Conservation (phyloP, 2,329 filamentous ascomycete species). For the Aureobasidium uvarum region DNA sequence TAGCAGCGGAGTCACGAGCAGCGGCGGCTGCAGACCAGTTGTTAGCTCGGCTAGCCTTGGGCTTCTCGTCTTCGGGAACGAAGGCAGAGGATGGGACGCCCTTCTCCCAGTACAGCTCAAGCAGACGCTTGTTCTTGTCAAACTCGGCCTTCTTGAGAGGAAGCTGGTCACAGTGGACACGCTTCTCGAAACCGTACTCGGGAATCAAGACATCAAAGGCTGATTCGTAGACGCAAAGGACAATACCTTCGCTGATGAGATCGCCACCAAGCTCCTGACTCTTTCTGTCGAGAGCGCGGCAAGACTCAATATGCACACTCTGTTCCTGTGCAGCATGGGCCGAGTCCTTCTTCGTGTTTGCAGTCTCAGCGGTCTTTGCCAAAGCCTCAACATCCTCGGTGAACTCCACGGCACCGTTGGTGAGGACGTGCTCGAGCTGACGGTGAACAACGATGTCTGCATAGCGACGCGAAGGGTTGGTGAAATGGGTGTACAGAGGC, state of each 20-base stretch:
- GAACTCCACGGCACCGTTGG: conserved; percentile 75
- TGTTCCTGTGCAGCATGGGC: conserved; percentile 97
- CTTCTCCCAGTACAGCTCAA: conserved; percentile 99
- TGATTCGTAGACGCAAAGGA: conserved; percentile 96
- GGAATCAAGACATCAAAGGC: conserved; percentile 98
- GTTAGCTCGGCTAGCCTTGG: conserved; percentile 70
- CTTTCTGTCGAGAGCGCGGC: conserved; percentile 91
- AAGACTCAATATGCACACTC: conserved; percentile 97
- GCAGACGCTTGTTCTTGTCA: conserved; percentile 88
- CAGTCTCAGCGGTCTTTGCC: conserved; percentile 88
- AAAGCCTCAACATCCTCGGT: conserved; percentile 83
- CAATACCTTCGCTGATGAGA: conserved; percentile 91
- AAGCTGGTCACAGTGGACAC: conserved; percentile 96
- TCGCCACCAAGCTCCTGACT: conserved; percentile 84
- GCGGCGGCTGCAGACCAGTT: conserved; percentile 75
- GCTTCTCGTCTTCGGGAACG: conserved; percentile 93
- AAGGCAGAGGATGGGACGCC: conserved; percentile 94
- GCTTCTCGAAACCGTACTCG: conserved; percentile 98
- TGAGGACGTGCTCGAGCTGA: conserved; percentile 79
- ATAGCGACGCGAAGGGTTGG: conserved; percentile 89
- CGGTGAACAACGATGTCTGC: conserved; percentile 94
- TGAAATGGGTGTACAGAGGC: conserved; percentile 95
- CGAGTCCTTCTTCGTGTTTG: conserved; percentile 99
- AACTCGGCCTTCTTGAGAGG: conserved; percentile 99
- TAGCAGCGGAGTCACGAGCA: conserved; percentile 77